Evolutionary conservation across 352 stramenopile genomes (phyloP), one percentile per base, ranked within the genome.

Genomic region (Blastocystis sp.): DNA sequence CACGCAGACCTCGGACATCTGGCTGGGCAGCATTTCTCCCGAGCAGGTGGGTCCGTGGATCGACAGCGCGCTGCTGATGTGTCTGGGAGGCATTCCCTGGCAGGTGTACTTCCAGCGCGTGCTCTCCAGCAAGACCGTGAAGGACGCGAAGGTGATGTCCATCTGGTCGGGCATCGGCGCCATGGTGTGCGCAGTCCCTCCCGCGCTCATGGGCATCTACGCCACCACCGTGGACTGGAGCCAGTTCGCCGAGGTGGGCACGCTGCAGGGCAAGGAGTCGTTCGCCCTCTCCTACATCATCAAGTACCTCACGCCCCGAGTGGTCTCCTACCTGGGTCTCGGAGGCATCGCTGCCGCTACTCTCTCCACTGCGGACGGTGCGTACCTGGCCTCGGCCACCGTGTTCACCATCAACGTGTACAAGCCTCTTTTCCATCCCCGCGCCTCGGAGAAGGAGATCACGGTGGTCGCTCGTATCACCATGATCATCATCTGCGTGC

Each of bases 101-200:
- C 82, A 90, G 47, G 82, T 90, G 56, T 90, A 90, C 47, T 90
- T 90, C 82, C 82, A 90, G 66, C 59, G 82, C n/a, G 76, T 90
- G 3, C 66, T 90, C 43, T 75, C 82, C 43, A 79, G 82, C 26
- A 34, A 47, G 30, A 73, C 65, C 26, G 82, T 90, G 43, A 90
- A 90, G 66, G 82, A 90, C 56, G 66, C 82, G 9, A 68, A 66
- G 64, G 45, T 87, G 20, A 79, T 90, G 66, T 90, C 82, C 3
- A 87, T 87, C 11, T 81, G 59, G 62, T 90, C 82, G 6, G 82
- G 66, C 9, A 54, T 90, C 13, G 82, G 82, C 34, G 82, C 73
- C 68, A 24, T 87, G 18, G 30, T 90, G 26, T 75, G 43, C 41
- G 66, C 82, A 4, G 50, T 90, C 20, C 41, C 82, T 87, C 70